These are phyloP conservation scores for Cordyceps militaris DNA, from an alignment of 2,329 filamentous ascomycete genomes.

Conservation along the genomic window DNA sequence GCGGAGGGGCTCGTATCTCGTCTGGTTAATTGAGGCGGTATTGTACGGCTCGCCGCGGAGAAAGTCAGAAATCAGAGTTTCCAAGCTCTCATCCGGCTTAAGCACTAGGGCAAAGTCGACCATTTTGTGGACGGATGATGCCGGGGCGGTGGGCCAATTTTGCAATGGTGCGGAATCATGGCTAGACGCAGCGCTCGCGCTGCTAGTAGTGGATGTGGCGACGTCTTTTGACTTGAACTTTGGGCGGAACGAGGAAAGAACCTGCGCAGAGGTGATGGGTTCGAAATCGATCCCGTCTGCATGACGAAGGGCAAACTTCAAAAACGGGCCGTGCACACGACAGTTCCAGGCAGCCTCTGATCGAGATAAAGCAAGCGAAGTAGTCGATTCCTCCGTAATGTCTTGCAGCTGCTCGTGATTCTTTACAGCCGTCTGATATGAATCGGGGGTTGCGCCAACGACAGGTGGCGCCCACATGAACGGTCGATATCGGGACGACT, in stretches of 20 bases:
- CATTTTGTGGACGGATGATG: not conserved
- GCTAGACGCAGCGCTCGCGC: not conserved
- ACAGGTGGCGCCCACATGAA: not conserved
- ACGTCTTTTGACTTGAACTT: not conserved
- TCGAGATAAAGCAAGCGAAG: not conserved
- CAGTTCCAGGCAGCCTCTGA: not conserved
- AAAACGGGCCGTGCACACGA: not conserved
- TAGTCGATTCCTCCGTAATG: not conserved
- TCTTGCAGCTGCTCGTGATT: not conserved
- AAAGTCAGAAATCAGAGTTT: not conserved
- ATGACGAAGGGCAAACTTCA: not conserved
- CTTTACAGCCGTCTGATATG: not conserved
- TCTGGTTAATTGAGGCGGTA: not conserved
- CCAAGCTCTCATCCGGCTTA: not conserved
- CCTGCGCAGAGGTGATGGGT: not conserved
- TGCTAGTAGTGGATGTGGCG: not conserved
- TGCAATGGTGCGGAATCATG: not conserved
- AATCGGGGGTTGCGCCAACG: not conserved
- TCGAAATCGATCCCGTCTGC: not conserved
- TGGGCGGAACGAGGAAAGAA: not conserved
- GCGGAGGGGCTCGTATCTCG: conserved; percentile 9
- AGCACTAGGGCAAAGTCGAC: not conserved
- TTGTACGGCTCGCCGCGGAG: not conserved
- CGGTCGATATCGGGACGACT: not conserved
- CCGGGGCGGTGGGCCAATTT: not conserved